Percentiles rank a stretch among this genome's conserved stretches.
Evolutionary conservation across 345 rosid species (phyloP).

Genomic region (Citrus glauca): DNA sequence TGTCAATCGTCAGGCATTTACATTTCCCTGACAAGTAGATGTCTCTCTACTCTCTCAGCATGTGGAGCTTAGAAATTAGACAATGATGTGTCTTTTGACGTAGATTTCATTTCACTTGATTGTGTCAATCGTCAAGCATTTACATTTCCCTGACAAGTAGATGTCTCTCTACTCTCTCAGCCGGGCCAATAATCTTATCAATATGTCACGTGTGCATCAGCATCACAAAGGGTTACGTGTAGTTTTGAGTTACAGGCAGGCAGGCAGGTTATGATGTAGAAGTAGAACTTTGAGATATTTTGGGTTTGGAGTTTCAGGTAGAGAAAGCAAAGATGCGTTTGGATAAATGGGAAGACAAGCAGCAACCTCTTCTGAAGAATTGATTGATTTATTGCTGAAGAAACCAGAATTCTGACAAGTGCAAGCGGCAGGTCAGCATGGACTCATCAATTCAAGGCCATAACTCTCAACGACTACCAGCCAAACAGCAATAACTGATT

Average conservation of each 20-base stretch:
- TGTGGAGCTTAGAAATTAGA: too few relatives aligned
- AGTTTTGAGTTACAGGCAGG: not conserved
- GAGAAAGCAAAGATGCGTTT: constrained; percentile 53
- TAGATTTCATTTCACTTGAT: too few relatives aligned
- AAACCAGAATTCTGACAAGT: not conserved
- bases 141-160: too few relatives aligned
- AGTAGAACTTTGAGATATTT: too few relatives aligned
- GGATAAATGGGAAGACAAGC: constrained; percentile 66
- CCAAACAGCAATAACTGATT: not conserved
- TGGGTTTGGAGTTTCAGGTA: constrained; percentile 38
- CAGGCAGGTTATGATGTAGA: too few relatives aligned
- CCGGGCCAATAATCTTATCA: not conserved
- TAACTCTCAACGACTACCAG: not conserved
- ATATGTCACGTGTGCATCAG: too few relatives aligned
- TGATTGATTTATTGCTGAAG: not conserved
- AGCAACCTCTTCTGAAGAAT: constrained; percentile 17
- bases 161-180: too few relatives aligned
- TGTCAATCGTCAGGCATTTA: too few relatives aligned
- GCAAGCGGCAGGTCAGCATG: not conserved
- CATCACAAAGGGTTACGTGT: not conserved
- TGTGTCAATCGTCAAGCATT: too few relatives aligned
- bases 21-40: too few relatives aligned
- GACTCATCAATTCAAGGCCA: not conserved
- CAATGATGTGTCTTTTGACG: too few relatives aligned
- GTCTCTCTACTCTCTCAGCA: too few relatives aligned